phyloP scores from a whole-genome alignment of 2,329 filamentous ascomycete species.

The Colletotrichum tabaci region DNA sequence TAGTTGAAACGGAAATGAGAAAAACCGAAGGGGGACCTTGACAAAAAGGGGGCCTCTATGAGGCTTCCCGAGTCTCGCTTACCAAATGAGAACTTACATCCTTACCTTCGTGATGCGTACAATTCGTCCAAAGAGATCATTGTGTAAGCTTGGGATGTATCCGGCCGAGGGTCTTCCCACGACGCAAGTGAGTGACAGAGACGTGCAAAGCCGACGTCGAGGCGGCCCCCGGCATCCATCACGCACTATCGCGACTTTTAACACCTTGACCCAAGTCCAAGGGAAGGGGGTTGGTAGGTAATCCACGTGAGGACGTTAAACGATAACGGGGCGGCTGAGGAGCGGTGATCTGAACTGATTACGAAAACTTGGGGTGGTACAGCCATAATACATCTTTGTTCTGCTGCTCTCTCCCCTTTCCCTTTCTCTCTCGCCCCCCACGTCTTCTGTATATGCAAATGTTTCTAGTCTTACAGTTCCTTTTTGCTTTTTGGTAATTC shows the following conservation, averaged over 20 bases:
- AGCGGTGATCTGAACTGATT: conserved; percentile 2
- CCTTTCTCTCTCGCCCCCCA: not conserved
- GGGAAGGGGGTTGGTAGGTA: no score
- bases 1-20: not conserved
- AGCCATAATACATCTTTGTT: conserved; percentile 37
- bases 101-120: not conserved
- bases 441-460: conserved; percentile 35
- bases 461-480: conserved; percentile 40
- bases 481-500: conserved; percentile 34
- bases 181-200: not conserved
- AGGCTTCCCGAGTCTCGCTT: not conserved
- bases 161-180: not conserved
- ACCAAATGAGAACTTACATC: not conserved
- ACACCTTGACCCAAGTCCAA: not conserved
- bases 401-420: not conserved
- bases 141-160: not conserved
- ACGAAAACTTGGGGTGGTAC: conserved; percentile 24
- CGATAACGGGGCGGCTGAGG: not conserved
- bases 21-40: conserved; percentile 6
- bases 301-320: not conserved
- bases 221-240: not conserved
- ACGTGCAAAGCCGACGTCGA: not conserved
- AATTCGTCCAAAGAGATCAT: no score
- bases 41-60: not conserved
- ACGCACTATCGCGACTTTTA: not conserved